A percentile compares a stretch with the other conserved stretches of the same genome.
Conservation (phyloP, 306 rosid species). For the Acacia confusa region DNA sequence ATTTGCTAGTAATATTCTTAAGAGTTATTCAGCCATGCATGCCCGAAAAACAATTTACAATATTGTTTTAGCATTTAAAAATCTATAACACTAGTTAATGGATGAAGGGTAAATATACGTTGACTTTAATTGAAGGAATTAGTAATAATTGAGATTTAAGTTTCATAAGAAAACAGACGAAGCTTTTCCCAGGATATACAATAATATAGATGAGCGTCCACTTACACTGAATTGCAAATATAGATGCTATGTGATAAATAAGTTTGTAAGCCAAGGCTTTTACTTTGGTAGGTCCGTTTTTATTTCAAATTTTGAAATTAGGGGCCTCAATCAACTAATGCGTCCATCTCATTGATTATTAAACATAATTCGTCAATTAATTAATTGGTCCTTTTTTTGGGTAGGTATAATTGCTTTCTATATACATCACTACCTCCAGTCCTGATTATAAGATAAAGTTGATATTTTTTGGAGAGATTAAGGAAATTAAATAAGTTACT, state of each 20-base stretch:
- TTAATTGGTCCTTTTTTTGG: not conserved
- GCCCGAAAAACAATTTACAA: no score
- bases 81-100: not conserved
- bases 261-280: not conserved
- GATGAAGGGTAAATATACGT: not conserved
- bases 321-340: not conserved
- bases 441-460: no score
- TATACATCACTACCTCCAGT: no score
- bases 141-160: not conserved
- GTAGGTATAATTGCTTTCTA: not conserved
- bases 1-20: no score
- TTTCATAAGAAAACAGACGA: not conserved
- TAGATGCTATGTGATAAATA: not conserved
- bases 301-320: not conserved
- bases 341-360: not conserved
- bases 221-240: not conserved
- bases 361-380: not conserved
- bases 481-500: no score
- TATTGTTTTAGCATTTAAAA: no score
- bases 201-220: not conserved
- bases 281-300: not conserved
- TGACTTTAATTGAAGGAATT: not conserved
- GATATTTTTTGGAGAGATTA: no score
- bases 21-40: no score
- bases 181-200: not conserved